These are phyloP conservation scores for Cordyceps farinosa DNA, from an alignment of 2,329 filamentous ascomycete species.

Conservation along the genomic window DNA sequence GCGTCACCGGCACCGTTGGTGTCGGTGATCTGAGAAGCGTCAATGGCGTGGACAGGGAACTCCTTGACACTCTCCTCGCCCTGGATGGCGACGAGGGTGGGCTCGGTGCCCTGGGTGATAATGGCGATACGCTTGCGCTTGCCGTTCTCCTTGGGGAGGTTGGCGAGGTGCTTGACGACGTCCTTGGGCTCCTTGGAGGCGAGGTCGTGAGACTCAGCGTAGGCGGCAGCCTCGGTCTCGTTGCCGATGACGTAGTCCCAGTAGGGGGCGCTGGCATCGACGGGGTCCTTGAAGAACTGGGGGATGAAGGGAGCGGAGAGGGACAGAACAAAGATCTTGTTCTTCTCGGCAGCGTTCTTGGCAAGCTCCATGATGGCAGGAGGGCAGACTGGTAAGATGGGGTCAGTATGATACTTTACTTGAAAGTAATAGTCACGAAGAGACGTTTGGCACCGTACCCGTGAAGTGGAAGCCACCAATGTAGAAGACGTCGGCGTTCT, in stretches of 20 bases:
- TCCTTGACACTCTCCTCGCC: conserved; percentile 67
- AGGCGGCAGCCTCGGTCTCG: conserved; percentile 88
- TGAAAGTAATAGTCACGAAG: neutral
- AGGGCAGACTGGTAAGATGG: conserved; percentile 64
- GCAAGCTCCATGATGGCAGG: conserved; percentile 85
- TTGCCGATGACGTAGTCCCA: conserved; percentile 97
- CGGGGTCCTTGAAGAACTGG: conserved; percentile 95
- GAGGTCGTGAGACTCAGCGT: conserved; percentile 76
- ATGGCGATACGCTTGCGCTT: conserved; percentile 82
- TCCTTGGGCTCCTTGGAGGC: conserved; percentile 73
- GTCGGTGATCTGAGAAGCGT: conserved; percentile 78
- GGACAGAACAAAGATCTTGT: conserved; percentile 91
- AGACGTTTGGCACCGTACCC: conserved; percentile 28
- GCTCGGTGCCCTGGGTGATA: conserved; percentile 90
- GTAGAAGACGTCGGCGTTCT: conserved; percentile 86
- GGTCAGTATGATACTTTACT: neutral
- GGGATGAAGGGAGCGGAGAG: conserved; percentile 94
- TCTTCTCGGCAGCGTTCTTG: conserved; percentile 80
- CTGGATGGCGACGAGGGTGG: conserved; percentile 79
- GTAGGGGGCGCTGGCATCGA: conserved; percentile 83
- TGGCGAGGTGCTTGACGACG: conserved; percentile 81
- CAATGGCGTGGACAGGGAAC: conserved; percentile 78
- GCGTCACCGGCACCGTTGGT: conserved; percentile 97
- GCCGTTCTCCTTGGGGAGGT: conserved; percentile 87
- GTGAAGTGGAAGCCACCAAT: conserved; percentile 97